phyloP scores from a whole-genome alignment of 208 protist genomes.

The Perkinsela sp. region DNA sequence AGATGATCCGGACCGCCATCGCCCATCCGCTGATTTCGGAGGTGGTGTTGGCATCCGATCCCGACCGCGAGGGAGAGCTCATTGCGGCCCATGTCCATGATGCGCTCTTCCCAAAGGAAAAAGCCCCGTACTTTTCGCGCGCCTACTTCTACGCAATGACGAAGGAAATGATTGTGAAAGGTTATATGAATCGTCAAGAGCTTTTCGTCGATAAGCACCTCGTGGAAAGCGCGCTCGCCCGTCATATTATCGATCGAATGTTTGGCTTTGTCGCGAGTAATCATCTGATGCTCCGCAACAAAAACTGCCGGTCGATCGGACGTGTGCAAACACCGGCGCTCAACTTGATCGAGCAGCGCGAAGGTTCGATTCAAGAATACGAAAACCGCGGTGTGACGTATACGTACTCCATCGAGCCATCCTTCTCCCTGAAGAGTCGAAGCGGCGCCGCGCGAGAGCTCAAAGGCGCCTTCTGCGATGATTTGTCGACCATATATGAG shows the following conservation, averaged over 20 bases:
- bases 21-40: slow-evolving; percentile 38
- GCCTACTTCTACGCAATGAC: slow-evolving; percentile 71
- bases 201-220: slow-evolving; percentile 39
- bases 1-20: slow-evolving; percentile 15
- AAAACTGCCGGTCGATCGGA: slow-evolving; percentile 55
- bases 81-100: slow-evolving; percentile 50
- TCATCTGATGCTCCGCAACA: slow-evolving; percentile 34
- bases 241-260: slow-evolving; percentile 60
- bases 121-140: slow-evolving; percentile 41
- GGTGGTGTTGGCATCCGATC: slow-evolving; percentile 62
- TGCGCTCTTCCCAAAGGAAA: slow-evolving; percentile 24
- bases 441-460: background rate
- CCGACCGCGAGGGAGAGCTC: slow-evolving; percentile 59
- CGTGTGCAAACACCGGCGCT: slow-evolving; percentile 62
- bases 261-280: slow-evolving; percentile 66
- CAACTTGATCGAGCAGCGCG: slow-evolving; percentile 41
- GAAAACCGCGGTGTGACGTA: background rate
- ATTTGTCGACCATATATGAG: background rate
- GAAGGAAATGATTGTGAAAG: slow-evolving; percentile 29
- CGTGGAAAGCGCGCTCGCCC: slow-evolving; percentile 45
- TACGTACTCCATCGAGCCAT: background rate
- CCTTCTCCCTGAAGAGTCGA: background rate
- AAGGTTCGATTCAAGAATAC: slow-evolving; percentile 15
- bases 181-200: slow-evolving; percentile 24
- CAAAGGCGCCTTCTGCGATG: background rate